Conservation (phyloP, 2,329 filamentous ascomycete genomes). For the Dactylellina haptotyla region DNA sequence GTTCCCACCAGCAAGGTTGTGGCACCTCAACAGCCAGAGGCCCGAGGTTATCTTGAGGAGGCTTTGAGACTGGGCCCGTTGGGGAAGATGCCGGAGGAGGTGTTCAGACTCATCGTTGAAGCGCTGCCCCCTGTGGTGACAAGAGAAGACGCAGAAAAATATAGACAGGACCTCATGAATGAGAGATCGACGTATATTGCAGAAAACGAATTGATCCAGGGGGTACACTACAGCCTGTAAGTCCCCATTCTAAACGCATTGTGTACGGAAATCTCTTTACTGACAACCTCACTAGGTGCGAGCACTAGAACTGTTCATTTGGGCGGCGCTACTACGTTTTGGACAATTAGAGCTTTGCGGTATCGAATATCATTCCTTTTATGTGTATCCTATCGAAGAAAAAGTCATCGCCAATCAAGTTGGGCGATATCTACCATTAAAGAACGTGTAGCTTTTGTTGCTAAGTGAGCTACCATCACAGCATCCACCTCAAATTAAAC, state of each 20-base stretch:
- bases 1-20: slow-evolving; percentile 33
- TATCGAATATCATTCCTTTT: no score
- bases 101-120: slow-evolving; percentile 55
- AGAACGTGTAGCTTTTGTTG: slow-evolving; percentile 3
- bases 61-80: slow-evolving; percentile 8
- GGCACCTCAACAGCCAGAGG: slow-evolving; percentile 44
- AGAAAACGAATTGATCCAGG: slow-evolving; percentile 24
- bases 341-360: no score
- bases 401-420: no score
- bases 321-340: no score
- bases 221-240: slow-evolving; percentile 30
- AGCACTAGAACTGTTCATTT: no score
- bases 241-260: not conserved
- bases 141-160: slow-evolving; percentile 61
- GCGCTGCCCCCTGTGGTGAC: slow-evolving; percentile 57
- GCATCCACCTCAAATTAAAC: not conserved
- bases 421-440: no score
- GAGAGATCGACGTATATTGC: slow-evolving; percentile 59
- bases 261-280: not conserved
- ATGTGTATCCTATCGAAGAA: not conserved
- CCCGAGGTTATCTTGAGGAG: slow-evolving; percentile 26
- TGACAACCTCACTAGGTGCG: slow-evolving; percentile 11
- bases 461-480: not conserved
- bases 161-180: slow-evolving; percentile 62
- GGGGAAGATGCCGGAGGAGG: slow-evolving; percentile 49